phyloP scores from a whole-genome alignment of 768 basidiomycete species.

The Leucocoprinus leucothites region DNA sequence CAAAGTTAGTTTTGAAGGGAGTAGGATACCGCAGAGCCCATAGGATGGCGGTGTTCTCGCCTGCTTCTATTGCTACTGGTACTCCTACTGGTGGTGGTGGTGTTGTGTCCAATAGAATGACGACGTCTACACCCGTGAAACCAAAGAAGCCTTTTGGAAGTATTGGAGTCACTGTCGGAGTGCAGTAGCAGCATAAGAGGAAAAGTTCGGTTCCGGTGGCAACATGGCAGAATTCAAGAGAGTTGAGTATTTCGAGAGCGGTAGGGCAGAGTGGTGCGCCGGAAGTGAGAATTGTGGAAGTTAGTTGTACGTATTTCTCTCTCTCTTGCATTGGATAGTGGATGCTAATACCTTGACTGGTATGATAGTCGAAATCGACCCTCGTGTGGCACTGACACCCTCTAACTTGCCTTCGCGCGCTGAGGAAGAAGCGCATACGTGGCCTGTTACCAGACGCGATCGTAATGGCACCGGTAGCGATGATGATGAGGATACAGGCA shows the following conservation, averaged over 20 bases:
- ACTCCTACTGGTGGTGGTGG: neutral
- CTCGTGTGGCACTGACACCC: too few relatives aligned
- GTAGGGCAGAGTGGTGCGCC: neutral
- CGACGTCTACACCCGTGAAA: neutral
- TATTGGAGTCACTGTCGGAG: neutral
- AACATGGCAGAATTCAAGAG: neutral
- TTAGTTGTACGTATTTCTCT: conserved; percentile 1
- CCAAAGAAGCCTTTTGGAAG: too few relatives aligned
- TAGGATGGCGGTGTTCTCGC: neutral
- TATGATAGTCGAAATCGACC: neutral
- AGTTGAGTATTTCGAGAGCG: neutral
- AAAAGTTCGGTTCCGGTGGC: conserved; percentile 3
- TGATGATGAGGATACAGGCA: neutral
- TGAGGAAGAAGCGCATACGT: neutral
- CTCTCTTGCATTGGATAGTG: neutral
- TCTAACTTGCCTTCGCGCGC: too few relatives aligned
- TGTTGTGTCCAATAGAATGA: neutral
- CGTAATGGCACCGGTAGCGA: too few relatives aligned
- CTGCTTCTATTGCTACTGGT: neutral
- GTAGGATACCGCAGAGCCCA: neutral
- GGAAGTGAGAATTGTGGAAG: conserved; percentile 7
- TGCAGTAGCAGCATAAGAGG: neutral
- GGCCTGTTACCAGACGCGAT: too few relatives aligned
- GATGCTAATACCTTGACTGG: too few relatives aligned
- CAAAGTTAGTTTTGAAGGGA: neutral